Evolutionary conservation across 345 rosid genomes (phyloP).

Genomic region (Turnera subulata): DNA sequence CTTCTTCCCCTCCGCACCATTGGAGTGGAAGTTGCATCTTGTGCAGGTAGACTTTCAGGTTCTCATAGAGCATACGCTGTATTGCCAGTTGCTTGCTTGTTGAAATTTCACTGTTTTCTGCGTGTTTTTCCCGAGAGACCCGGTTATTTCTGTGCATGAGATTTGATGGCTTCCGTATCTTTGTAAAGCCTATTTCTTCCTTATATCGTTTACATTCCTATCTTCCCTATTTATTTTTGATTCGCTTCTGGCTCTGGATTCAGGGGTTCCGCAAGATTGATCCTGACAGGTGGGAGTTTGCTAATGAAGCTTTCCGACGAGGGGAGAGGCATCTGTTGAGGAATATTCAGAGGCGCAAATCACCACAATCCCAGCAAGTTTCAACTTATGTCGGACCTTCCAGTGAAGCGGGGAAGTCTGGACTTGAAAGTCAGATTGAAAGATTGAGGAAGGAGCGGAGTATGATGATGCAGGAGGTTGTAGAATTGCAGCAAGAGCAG

Average conservation of each 20-base stretch:
- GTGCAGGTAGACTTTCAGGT: conserved; percentile 45
- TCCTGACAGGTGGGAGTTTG: conserved; percentile 31
- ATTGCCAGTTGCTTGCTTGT: conserved; percentile 2
- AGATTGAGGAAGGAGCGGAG: conserved; percentile 19
- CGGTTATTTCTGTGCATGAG: no score
- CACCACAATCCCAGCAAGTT: conserved; percentile 37
- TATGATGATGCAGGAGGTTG: conserved; percentile 27
- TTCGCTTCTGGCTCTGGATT: conserved; percentile 19
- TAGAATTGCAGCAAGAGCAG: conserved; percentile 28
- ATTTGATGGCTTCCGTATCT: conserved; percentile 9
- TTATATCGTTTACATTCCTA: no score
- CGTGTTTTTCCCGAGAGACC: conserved; percentile 2
- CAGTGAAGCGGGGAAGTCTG: conserved; percentile 14
- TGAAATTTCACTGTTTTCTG: conserved; percentile 4
- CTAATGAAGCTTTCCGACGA: conserved; percentile 27
- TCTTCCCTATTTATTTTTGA: conserved; percentile 24
- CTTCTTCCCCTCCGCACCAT: conserved; percentile 22
- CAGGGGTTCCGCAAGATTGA: conserved; percentile 32
- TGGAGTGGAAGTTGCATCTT: conserved; percentile 32
- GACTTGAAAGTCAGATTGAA: conserved; percentile 20
- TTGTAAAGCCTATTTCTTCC: no score
- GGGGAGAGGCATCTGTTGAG: conserved; percentile 23
- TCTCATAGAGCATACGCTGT: conserved; percentile 16
- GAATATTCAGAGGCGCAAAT: conserved; percentile 29
- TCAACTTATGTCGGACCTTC: conserved; percentile 16